Percentiles rank a stretch among this genome's conserved stretches.
These are phyloP conservation scores for Phytopythium helicoides DNA, from an alignment of 352 stramenopile species.

Conservation along the genomic window DNA sequence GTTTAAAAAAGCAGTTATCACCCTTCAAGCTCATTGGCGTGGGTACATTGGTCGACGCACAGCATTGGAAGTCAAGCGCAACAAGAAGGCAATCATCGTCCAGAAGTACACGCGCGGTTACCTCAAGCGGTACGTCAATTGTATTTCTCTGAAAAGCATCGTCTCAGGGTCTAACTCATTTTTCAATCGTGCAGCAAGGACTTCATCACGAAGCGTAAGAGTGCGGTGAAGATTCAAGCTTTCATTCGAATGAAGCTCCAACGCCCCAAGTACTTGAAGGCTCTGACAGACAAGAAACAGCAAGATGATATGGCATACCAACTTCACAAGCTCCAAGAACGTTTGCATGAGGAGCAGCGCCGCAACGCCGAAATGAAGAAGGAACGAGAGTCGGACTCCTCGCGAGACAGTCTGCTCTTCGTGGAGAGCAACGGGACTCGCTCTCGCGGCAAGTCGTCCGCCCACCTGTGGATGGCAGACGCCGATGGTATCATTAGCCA, in stretches of 20 bases:
- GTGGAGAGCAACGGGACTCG: conserved; percentile 35
- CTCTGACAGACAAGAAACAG: conserved; percentile 51
- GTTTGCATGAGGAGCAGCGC: conserved; percentile 58
- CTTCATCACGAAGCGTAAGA: conserved; percentile 49
- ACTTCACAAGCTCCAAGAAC: conserved; percentile 51
- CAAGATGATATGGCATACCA: conserved; percentile 61
- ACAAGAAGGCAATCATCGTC: conserved; percentile 63
- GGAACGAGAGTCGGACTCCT: conserved; percentile 34
- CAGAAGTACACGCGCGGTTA: conserved; percentile 66
- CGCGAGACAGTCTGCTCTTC: conserved; percentile 41
- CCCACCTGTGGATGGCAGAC: conserved; percentile 84
- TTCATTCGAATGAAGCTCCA: conserved; percentile 66
- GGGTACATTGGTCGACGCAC: conserved; percentile 62
- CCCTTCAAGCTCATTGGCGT: conserved; percentile 77
- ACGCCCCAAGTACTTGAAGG: conserved; percentile 47
- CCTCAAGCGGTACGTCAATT: conserved; percentile 41
- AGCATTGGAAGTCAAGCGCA: conserved; percentile 43
- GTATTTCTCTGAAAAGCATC: background rate
- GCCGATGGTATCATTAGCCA: conserved; percentile 80
- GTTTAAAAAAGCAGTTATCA: conserved; percentile 49
- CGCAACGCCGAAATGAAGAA: conserved; percentile 58
- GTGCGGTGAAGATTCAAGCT: conserved; percentile 55
- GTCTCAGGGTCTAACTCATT: conserved; percentile 4
- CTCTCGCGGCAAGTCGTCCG: conserved; percentile 55
- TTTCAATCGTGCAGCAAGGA: conserved; percentile 29